A percentile compares a stretch with the other conserved stretches of the same genome.
Evolutionary conservation across 192 early-diverging fungal genomes (phyloP).

Genomic region (Coemansia sp.): DNA sequence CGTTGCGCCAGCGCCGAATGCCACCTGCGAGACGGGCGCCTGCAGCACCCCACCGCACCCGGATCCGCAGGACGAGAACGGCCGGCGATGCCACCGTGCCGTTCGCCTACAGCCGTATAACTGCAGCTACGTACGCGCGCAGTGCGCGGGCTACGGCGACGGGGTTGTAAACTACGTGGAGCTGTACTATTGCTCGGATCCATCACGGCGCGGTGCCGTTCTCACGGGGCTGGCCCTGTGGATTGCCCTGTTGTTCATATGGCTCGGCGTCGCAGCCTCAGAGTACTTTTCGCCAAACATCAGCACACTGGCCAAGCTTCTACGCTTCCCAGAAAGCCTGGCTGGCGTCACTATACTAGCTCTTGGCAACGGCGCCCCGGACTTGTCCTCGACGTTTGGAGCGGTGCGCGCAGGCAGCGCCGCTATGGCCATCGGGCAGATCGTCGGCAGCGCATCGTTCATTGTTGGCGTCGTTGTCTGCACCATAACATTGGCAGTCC

Average conservation of each 20-base stretch:
- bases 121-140: slow-evolving; percentile 55
- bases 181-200: slow-evolving; percentile 44
- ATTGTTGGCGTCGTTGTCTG: slow-evolving; percentile 80
- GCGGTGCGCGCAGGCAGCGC: slow-evolving; percentile 65
- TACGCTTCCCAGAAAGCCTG: slow-evolving; percentile 80
- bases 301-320: slow-evolving; percentile 62
- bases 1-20: too few species aligned
- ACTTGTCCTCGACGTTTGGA: slow-evolving; percentile 84
- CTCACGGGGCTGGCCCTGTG: slow-evolving; percentile 55
- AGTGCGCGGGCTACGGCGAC: slow-evolving; percentile 58
- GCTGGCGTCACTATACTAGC: slow-evolving; percentile 76
- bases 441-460: slow-evolving; percentile 83
- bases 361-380: slow-evolving; percentile 87
- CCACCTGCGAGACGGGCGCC: neutral
- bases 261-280: slow-evolving; percentile 71
- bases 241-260: slow-evolving; percentile 68
- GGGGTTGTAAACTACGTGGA: slow-evolving; percentile 52
- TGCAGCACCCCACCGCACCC: neutral
- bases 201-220: slow-evolving; percentile 3
- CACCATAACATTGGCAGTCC: slow-evolving; percentile 70
- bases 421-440: slow-evolving; percentile 81
- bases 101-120: slow-evolving; percentile 50
- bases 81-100: slow-evolving; percentile 22
- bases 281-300: slow-evolving; percentile 89
- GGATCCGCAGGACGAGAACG: neutral